A percentile compares a stretch with the other conserved stretches of the same genome.
Evolutionary conservation across 2,329 filamentous ascomycete species (phyloP).

Genomic region (Microcera coccophila): DNA sequence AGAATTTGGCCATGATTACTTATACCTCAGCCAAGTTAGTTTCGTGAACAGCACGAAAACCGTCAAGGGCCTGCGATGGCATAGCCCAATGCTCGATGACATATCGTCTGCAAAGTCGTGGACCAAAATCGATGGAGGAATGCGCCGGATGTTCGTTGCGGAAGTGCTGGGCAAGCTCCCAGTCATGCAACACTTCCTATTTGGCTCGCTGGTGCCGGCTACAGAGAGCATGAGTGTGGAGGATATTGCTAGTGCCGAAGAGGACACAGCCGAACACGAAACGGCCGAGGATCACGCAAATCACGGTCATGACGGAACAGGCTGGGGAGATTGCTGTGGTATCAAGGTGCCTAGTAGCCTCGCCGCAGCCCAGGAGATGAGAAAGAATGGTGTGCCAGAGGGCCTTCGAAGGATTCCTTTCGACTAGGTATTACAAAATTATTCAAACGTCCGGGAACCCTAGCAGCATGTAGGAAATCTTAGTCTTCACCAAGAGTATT

Average conservation of each 20-base stretch:
- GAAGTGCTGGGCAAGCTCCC: constrained; percentile 92
- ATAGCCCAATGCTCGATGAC: constrained; percentile 96
- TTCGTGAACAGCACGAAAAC: constrained; percentile 98
- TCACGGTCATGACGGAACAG: constrained; percentile 59
- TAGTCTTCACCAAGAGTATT: no score
- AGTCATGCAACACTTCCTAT: constrained; percentile 98
- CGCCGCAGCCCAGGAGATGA: constrained; percentile 84
- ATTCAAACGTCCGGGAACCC: no score
- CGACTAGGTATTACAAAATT: constrained; percentile 51
- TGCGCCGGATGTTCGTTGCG: constrained; percentile 93
- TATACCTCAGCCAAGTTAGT: constrained; percentile 87
- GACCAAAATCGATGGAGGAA: constrained; percentile 88
- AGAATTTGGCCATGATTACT: constrained; percentile 75
- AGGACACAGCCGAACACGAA: constrained; percentile 55
- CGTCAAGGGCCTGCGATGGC: constrained; percentile 90
- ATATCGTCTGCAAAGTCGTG: constrained; percentile 87
- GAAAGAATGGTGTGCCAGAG: constrained; percentile 62
- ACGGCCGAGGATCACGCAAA: constrained; percentile 60
- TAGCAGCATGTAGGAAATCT: no score
- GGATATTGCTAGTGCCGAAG: constrained; percentile 44
- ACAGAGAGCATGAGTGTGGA: constrained; percentile 74
- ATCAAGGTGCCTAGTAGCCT: constrained; percentile 95
- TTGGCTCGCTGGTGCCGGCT: constrained; percentile 79
- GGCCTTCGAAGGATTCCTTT: constrained; percentile 73
- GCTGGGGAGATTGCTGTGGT: constrained; percentile 95